Evolutionary conservation across 202 grass and related monocot genomes (phyloP).

Genomic region (Carex sylvatica): DNA sequence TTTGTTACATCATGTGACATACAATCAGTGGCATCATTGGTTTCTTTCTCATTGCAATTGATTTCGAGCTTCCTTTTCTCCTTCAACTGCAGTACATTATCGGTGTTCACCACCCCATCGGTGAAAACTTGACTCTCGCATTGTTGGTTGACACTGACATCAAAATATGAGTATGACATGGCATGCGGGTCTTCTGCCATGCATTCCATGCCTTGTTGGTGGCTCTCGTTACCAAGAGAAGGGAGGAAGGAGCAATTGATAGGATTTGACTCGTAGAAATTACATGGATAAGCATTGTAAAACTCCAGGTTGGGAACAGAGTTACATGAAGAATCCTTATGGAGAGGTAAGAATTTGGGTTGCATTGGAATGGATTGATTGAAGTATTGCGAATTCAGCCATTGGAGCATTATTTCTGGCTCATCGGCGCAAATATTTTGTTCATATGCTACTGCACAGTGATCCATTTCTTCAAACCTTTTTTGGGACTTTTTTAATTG

Average conservation of each 20-base stretch:
- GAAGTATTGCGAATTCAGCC: constrained; percentile 25
- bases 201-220: background rate
- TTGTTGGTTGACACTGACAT: background rate
- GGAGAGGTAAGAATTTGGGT: constrained; percentile 10
- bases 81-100: background rate
- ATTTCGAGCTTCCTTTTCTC: constrained; percentile 36
- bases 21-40: constrained; percentile 25
- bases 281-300: background rate
- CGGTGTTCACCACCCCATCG: background rate
- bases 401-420: constrained; percentile 26
- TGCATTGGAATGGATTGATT: constrained; percentile 4
- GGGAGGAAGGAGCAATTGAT: background rate
- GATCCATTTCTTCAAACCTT: background rate
- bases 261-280: background rate
- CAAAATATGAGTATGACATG: background rate
- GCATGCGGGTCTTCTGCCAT: background rate
- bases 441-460: constrained; percentile 20
- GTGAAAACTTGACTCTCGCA: constrained; percentile 5
- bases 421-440: constrained; percentile 22
- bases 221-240: background rate
- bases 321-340: constrained; percentile 18
- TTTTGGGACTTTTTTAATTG: background rate
- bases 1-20: constrained; percentile 22
- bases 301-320: background rate
- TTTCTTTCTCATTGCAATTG: constrained; percentile 11